These are phyloP conservation scores for Rhizoclosmatium globosum DNA, from an alignment of 192 early-diverging fungal genomes.

Conservation along the genomic window DNA sequence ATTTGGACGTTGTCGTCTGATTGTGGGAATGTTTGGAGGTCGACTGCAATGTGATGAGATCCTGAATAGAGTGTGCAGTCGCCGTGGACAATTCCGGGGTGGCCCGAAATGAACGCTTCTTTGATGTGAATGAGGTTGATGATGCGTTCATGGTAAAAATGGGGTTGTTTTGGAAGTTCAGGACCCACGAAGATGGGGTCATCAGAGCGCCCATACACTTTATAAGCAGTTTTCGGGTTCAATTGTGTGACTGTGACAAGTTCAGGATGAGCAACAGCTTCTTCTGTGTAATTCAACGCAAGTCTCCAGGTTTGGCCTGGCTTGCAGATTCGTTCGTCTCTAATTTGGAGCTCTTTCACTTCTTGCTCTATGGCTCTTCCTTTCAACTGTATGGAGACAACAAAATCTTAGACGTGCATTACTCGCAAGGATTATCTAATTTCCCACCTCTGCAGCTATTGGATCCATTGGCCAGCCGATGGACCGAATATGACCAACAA, in stretches of 20 bases:
- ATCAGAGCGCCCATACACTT: conserved; percentile 7
- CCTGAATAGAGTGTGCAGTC: conserved; percentile 27
- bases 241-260: conserved; percentile 1
- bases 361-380: neutral
- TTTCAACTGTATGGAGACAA: neutral
- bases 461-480: conserved; percentile 26
- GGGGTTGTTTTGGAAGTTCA: conserved; percentile 5
- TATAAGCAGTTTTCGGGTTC: conserved; percentile 22
- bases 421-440: neutral
- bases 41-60: conserved; percentile 17
- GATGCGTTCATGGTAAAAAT: conserved; percentile 20
- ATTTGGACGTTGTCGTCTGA: neutral
- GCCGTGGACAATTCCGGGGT: conserved; percentile 21
- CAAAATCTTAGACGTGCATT: neutral
- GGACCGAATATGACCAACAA: conserved; percentile 15
- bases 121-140: conserved; percentile 17
- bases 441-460: neutral
- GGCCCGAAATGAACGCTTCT: conserved; percentile 27
- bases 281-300: conserved; percentile 27
- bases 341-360: neutral
- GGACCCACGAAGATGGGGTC: conserved; percentile 21
- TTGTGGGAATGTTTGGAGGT: conserved; percentile 21
- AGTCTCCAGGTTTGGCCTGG: conserved; percentile 10
- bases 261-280: conserved; percentile 17
- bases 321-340: neutral